These are phyloP conservation scores for Rhizopogon rudus DNA, from an alignment of 768 basidiomycete genomes.

Conservation along the genomic window DNA sequence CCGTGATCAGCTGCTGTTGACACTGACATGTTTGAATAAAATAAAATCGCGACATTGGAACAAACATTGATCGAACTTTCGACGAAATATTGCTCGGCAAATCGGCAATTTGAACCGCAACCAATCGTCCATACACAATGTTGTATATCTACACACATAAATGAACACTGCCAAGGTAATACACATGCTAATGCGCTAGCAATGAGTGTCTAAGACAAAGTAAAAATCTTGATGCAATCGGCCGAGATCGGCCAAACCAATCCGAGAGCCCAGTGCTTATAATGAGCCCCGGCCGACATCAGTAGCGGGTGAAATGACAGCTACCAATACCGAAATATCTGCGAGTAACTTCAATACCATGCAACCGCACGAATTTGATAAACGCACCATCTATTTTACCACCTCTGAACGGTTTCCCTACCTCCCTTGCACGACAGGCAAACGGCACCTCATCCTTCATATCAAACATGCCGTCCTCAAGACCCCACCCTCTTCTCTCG, in stretches of 20 bases:
- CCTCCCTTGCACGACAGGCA: conserved; percentile 70
- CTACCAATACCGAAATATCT: conserved; percentile 68
- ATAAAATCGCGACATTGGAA: too few species aligned
- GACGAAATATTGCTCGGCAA: too few species aligned
- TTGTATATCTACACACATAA: background rate
- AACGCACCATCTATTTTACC: conserved; percentile 81
- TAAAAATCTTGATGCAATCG: background rate
- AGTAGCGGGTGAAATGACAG: conserved; percentile 50
- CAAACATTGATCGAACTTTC: too few species aligned
- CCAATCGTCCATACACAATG: too few species aligned
- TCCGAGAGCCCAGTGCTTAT: background rate
- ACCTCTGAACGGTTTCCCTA: conserved; percentile 66
- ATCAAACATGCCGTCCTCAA: conserved; percentile 18
- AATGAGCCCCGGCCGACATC: conserved; percentile 14
- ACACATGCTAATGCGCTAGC: background rate
- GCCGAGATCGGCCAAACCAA: background rate
- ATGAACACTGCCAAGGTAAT: background rate
- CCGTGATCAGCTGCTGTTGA: too few species aligned
- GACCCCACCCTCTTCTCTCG: conserved; percentile 35
- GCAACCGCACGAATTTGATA: background rate
- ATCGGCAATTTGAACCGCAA: too few species aligned
- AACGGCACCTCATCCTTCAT: conserved; percentile 69
- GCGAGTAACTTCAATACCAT: background rate
- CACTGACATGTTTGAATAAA: too few species aligned
- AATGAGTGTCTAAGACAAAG: background rate